phyloP scores from a whole-genome alignment of 257 asterid species.

The Nemophila menziesii region DNA sequence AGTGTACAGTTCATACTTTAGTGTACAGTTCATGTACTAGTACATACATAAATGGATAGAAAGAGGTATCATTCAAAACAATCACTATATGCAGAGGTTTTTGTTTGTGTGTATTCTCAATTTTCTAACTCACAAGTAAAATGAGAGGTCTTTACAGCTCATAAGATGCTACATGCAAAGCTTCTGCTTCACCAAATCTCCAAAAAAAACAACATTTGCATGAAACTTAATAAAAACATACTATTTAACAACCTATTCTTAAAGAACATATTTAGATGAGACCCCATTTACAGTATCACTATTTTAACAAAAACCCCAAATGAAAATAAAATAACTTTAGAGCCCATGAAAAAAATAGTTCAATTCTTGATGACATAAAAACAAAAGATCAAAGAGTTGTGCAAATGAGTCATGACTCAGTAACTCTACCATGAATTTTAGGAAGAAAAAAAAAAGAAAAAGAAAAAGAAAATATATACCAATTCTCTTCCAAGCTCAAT shows the following conservation, averaged over 20 bases:
- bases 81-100: background rate
- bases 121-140: too few relatives aligned
- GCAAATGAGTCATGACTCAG: too few relatives aligned
- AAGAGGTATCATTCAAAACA: background rate
- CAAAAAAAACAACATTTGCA: conserved; percentile 17
- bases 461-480: conserved; percentile 16
- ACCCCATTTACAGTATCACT: background rate
- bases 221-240: conserved; percentile 1
- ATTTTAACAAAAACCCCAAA: conserved; percentile 4
- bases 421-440: too few relatives aligned
- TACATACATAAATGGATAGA: background rate
- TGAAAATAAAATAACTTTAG: background rate
- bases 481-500: conserved; percentile 50
- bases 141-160: too few relatives aligned
- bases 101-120: too few relatives aligned
- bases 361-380: too few relatives aligned
- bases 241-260: background rate
- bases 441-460: background rate
- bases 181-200: conserved; percentile 4
- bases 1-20: background rate
- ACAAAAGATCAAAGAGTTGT: too few relatives aligned
- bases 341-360: too few relatives aligned
- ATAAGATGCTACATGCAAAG: conserved; percentile 12
- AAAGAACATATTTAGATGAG: background rate
- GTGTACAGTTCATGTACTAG: too few relatives aligned